Evolutionary conservation across 2,329 filamentous ascomycete species (phyloP).

Genomic region (Neonectria coccinea): DNA sequence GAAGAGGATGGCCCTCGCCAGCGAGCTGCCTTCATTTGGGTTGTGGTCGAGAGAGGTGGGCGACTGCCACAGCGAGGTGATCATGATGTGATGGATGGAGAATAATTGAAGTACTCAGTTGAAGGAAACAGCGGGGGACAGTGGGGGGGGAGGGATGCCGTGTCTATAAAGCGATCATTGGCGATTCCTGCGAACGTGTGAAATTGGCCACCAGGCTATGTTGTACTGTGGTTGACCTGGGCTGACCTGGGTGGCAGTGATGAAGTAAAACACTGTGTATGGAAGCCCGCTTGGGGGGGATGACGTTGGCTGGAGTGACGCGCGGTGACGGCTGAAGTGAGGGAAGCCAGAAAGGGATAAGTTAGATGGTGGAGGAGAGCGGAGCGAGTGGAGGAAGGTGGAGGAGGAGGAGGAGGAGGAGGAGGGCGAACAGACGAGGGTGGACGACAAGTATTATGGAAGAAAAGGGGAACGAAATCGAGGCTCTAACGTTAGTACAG

Average conservation of each 20-base stretch:
- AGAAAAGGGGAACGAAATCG: background rate
- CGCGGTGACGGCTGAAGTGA: conserved; percentile 6
- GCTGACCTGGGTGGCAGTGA: background rate
- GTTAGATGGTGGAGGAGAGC: background rate
- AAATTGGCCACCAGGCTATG: background rate
- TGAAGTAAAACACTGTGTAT: conserved; percentile 7
- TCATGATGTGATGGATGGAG: conserved; percentile 32
- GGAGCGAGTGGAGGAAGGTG: background rate
- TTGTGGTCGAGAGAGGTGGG: conserved; percentile 40
- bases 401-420: background rate
- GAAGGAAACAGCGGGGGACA: background rate
- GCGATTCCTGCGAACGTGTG: background rate
- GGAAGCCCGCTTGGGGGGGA: background rate
- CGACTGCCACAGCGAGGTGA: conserved; percentile 41
- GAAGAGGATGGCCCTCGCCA: conserved; percentile 50
- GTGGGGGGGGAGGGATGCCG: background rate
- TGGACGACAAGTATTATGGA: background rate
- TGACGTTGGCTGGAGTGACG: conserved; percentile 5
- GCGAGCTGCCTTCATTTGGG: conserved; percentile 37
- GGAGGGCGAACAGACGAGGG: background rate
- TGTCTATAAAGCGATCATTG: background rate
- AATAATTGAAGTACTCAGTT: background rate
- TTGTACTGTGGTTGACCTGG: background rate
- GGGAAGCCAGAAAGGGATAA: background rate
- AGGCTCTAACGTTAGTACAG: background rate